These are phyloP conservation scores for Aplosporella prunicola DNA, from an alignment of 2,329 filamentous ascomycete species.

Conservation along the genomic window DNA sequence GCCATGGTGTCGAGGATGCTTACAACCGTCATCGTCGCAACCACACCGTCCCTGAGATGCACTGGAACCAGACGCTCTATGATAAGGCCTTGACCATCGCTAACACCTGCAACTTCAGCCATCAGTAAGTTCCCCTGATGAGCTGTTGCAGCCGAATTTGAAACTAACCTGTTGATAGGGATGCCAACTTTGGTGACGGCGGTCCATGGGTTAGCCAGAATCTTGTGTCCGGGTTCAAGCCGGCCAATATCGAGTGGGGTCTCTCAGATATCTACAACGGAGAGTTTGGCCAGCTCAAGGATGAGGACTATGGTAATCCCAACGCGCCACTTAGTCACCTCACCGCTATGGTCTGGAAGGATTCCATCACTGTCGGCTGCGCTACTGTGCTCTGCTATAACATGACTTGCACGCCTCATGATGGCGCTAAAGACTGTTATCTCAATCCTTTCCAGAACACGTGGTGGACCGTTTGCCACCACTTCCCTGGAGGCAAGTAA, in stretches of 20 bases:
- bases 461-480: too few relatives aligned
- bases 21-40: slow-evolving; percentile 5
- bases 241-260: not conserved
- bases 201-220: too few relatives aligned
- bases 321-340: too few relatives aligned
- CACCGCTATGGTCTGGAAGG: too few relatives aligned
- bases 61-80: slow-evolving; percentile 1
- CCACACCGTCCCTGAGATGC: slow-evolving; percentile 3
- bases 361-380: too few relatives aligned
- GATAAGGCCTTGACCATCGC: not conserved
- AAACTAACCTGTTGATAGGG: not conserved
- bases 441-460: too few relatives aligned
- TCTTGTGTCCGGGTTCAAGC: not conserved
- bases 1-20: not conserved
- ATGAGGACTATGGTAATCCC: not conserved
- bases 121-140: not conserved
- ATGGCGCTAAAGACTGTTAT: too few relatives aligned
- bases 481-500: too few relatives aligned
- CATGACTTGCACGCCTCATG: too few relatives aligned
- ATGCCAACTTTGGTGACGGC: not conserved
- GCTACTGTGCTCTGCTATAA: too few relatives aligned
- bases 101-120: slow-evolving; percentile 1
- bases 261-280: slow-evolving; percentile 3
- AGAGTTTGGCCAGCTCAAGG: not conserved
- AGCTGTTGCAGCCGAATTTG: not conserved